These are phyloP conservation scores for Sarocladium brachiariae DNA, from an alignment of 2,329 filamentous ascomycete genomes.

Conservation along the genomic window DNA sequence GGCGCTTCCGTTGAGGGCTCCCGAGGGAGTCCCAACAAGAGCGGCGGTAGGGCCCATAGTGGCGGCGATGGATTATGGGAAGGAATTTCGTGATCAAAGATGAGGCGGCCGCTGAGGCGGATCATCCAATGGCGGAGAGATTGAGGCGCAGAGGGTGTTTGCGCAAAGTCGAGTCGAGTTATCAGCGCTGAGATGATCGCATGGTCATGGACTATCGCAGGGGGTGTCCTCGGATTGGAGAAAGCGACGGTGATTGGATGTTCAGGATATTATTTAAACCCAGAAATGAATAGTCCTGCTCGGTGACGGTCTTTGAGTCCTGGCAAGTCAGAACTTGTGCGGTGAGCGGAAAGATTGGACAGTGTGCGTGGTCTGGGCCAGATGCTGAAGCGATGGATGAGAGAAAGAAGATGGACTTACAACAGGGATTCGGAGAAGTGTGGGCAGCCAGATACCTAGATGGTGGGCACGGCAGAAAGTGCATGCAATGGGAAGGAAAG, in stretches of 20 bases:
- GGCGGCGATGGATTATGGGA: neutral
- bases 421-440: neutral
- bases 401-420: conserved; percentile 4
- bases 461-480: conserved; percentile 6
- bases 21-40: conserved; percentile 27
- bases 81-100: neutral
- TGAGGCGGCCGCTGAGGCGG: conserved; percentile 3
- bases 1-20: conserved; percentile 12
- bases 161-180: neutral
- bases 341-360: neutral
- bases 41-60: conserved; percentile 35
- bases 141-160: neutral
- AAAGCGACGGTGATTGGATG: neutral
- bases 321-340: too few relatives aligned
- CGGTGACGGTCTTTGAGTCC: too few relatives aligned
- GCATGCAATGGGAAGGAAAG: conserved; percentile 9
- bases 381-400: neutral
- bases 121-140: neutral
- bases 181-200: conserved; percentile 10
- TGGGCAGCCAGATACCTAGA: too few relatives aligned
- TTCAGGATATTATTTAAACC: neutral
- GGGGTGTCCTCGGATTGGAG: neutral
- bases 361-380: neutral
- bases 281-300: too few relatives aligned
- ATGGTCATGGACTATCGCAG: conserved; percentile 1